Conservation (phyloP, 1,284 basidiomycete genomes). For the Trametes polyzona region DNA sequence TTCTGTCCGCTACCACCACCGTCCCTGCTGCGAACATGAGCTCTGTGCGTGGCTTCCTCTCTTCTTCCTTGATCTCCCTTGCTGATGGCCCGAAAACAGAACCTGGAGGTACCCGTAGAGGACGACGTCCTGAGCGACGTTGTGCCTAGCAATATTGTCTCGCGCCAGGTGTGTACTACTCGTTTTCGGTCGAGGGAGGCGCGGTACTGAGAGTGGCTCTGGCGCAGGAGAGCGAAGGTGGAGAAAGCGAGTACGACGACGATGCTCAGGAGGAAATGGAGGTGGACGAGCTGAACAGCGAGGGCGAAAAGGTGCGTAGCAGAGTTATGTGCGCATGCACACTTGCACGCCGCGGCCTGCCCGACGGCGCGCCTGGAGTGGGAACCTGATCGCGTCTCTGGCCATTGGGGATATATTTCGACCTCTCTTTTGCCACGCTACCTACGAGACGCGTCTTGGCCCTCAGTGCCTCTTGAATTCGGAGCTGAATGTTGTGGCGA, state of each 20-base stretch:
- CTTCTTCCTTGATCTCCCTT: not conserved
- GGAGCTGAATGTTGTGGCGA: not conserved
- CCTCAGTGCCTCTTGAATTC: not conserved
- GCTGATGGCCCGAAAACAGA: conserved; percentile 5
- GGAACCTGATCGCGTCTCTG: conserved; percentile 4
- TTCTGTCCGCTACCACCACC: conserved; percentile 19
- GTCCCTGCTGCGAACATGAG: conserved; percentile 4
- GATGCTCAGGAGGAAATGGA: conserved; percentile 44
- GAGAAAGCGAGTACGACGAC: conserved; percentile 66
- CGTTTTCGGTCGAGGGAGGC: not conserved
- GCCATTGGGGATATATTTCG: not conserved
- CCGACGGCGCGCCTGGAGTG: conserved; percentile 11
- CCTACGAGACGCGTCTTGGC: conserved; percentile 10
- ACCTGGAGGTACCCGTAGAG: conserved; percentile 45
- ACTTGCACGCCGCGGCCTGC: conserved; percentile 15
- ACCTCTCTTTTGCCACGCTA: not conserved
- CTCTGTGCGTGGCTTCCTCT: conserved; percentile 4
- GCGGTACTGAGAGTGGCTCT: conserved; percentile 8
- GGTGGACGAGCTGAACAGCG: conserved; percentile 68
- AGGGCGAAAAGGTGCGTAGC: conserved; percentile 50
- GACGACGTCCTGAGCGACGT: conserved; percentile 83
- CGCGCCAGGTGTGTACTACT: conserved; percentile 69
- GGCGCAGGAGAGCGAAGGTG: conserved; percentile 67
- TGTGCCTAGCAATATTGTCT: conserved; percentile 82
- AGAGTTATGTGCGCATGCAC: not conserved